Conservation (phyloP, 306 rosid species). For the Astragalus glycyphyllos region DNA sequence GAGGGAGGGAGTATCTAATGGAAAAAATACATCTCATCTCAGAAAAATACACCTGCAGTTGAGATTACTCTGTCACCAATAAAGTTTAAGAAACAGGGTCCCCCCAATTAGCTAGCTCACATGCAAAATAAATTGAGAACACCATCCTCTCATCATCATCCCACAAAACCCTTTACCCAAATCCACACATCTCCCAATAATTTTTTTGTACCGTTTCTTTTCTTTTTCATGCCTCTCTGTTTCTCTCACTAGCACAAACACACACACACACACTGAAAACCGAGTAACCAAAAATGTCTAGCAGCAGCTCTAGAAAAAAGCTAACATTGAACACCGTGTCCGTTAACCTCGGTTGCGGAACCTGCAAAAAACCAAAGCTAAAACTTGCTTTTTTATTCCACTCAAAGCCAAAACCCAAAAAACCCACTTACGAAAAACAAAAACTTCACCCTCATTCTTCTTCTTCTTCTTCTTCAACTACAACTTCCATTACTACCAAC, state of each 20-base stretch:
- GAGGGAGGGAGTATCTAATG: too few relatives aligned
- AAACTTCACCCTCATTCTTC: neutral
- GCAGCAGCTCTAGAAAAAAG: constrained; percentile 50
- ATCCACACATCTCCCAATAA: neutral
- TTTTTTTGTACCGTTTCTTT: constrained; percentile 6
- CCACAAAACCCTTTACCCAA: neutral
- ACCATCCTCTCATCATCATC: neutral
- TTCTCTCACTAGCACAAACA: neutral
- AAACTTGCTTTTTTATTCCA: constrained; percentile 47
- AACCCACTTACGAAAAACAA: constrained; percentile 41
- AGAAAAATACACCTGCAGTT: constrained; percentile 8
- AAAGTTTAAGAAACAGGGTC: constrained; percentile 44
- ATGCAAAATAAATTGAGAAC: constrained; percentile 45
- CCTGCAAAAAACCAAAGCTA: constrained; percentile 70
- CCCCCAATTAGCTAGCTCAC: constrained; percentile 46
- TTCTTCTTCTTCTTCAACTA: constrained; percentile 43
- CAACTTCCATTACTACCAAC: constrained; percentile 37
- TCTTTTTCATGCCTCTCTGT: neutral
- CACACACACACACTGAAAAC: constrained; percentile 21
- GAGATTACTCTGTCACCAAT: constrained; percentile 37
- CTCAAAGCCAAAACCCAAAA: constrained; percentile 56
- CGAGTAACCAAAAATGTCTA: constrained; percentile 53
- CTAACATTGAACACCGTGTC: constrained; percentile 55
- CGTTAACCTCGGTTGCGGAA: constrained; percentile 68
- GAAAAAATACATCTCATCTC: too few relatives aligned